phyloP scores from a whole-genome alignment of 768 basidiomycete genomes.

The Lactarius psammicola region DNA sequence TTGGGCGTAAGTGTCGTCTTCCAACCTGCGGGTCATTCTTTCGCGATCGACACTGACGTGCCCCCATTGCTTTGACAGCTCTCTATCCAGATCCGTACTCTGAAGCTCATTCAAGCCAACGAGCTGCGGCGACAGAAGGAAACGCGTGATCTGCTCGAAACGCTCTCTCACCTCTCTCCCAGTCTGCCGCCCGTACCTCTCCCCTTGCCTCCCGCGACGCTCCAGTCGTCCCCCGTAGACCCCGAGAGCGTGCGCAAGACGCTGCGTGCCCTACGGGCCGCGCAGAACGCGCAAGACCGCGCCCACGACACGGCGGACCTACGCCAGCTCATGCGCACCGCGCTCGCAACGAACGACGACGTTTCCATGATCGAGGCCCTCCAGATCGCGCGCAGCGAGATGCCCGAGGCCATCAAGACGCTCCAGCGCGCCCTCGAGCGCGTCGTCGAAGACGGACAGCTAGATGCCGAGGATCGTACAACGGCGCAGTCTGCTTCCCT shows the following conservation, averaged over 20 bases:
- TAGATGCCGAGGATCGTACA: constrained; percentile 28
- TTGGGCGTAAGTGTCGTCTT: constrained; percentile 45
- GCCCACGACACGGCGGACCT: constrained; percentile 55
- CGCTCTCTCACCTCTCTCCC: constrained; percentile 30
- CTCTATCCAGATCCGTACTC: constrained; percentile 52
- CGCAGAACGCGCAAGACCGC: constrained; percentile 49
- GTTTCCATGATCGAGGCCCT: constrained; percentile 61
- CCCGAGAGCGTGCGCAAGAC: constrained; percentile 9
- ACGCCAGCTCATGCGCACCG: constrained; percentile 54
- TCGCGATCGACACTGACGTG: not conserved
- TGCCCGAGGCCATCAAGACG: constrained; percentile 80
- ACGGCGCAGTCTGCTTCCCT: not conserved
- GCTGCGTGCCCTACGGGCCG: constrained; percentile 33
- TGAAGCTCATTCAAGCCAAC: constrained; percentile 48
- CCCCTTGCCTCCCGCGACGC: not conserved
- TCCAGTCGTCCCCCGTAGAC: constrained; percentile 29
- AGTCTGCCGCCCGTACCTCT: constrained; percentile 7
- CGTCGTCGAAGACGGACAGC: constrained; percentile 39
- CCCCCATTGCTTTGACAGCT: constrained; percentile 35
- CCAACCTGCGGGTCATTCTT: not conserved
- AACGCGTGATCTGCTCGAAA: constrained; percentile 38
- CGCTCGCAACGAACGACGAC: constrained; percentile 58
- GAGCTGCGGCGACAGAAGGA: constrained; percentile 40
- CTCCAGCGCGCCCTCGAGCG: constrained; percentile 65
- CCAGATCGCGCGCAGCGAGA: constrained; percentile 61